Conservation (phyloP, 2,329 filamentous ascomycete genomes). For the Aspergillus pseudoviridinutans region DNA sequence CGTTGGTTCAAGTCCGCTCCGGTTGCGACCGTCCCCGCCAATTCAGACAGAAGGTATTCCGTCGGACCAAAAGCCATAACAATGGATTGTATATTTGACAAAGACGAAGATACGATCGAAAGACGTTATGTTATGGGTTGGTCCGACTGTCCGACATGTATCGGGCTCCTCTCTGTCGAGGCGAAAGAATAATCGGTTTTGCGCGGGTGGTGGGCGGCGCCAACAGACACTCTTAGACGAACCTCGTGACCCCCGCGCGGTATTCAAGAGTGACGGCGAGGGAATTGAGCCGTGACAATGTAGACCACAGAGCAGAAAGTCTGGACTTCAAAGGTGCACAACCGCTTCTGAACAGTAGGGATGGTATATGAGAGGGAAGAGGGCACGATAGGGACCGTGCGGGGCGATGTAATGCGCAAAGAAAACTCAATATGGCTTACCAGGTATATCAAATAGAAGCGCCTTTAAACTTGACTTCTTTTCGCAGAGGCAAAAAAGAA, state of each 20-base stretch:
- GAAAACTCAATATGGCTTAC: constrained; percentile 13
- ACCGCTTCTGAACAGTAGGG: background rate
- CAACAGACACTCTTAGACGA: background rate
- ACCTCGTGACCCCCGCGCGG: background rate
- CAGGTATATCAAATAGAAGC: constrained; percentile 18
- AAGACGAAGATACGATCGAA: background rate
- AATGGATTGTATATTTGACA: constrained; percentile 4
- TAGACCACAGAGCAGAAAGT: background rate
- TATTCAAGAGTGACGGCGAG: background rate
- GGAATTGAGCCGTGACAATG: background rate
- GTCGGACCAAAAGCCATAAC: constrained; percentile 2
- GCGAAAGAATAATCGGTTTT: constrained; percentile 6
- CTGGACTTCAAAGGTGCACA: background rate
- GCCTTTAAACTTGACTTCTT: constrained; percentile 11
- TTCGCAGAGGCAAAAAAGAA: constrained; percentile 16
- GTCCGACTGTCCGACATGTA: constrained; percentile 1
- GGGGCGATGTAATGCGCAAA: background rate
- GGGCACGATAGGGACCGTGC: background rate
- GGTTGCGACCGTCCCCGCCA: constrained; percentile 17
- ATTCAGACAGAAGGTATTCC: background rate
- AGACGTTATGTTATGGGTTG: background rate
- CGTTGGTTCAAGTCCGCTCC: constrained; percentile 5
- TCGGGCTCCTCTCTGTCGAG: constrained; percentile 1
- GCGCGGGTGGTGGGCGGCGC: constrained; percentile 1
- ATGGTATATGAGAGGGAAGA: background rate